Conservation (phyloP, 2,329 filamentous ascomycete genomes). For the Thielaviopsis euricoi region DNA sequence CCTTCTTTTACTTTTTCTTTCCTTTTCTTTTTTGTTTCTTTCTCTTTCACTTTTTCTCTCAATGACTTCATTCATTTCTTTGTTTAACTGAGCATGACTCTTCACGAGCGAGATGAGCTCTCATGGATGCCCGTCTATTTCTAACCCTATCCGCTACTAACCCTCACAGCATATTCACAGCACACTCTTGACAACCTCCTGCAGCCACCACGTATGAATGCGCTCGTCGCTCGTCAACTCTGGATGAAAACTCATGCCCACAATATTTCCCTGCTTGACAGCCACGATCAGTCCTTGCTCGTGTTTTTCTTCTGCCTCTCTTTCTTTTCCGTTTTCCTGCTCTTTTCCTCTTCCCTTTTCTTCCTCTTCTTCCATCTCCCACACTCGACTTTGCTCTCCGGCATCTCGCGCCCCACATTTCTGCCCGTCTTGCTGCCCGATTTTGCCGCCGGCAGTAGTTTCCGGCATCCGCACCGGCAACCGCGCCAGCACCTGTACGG, state of each 20-base stretch:
- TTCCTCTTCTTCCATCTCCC: not conserved
- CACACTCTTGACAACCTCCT: constrained; percentile 30
- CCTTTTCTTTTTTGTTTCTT: not conserved
- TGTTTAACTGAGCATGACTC: too few species aligned
- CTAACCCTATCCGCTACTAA: not conserved
- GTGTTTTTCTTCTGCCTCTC: constrained; percentile 29
- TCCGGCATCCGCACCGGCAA: constrained; percentile 28
- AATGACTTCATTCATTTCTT: constrained; percentile 2
- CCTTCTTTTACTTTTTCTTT: constrained; percentile 6
- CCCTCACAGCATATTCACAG: not conserved
- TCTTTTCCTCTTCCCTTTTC: constrained; percentile 21
- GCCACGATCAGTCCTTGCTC: constrained; percentile 79
- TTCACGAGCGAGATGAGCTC: too few species aligned
- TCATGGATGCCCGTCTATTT: too few species aligned
- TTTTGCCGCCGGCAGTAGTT: too few species aligned
- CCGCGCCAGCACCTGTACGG: constrained; percentile 36
- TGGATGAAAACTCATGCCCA: constrained; percentile 91
- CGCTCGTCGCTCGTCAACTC: constrained; percentile 77
- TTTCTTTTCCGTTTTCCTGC: constrained; percentile 20
- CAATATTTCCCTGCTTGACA: constrained; percentile 76
- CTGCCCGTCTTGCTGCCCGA: not conserved
- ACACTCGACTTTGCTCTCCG: constrained; percentile 20
- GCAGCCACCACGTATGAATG: constrained; percentile 89
- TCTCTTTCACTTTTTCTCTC: not conserved
- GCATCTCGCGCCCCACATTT: constrained; percentile 22